Base-by-base conservation (phyloP, 768 basidiomycete genomes). In the Hypholoma fasciculare region DNA sequence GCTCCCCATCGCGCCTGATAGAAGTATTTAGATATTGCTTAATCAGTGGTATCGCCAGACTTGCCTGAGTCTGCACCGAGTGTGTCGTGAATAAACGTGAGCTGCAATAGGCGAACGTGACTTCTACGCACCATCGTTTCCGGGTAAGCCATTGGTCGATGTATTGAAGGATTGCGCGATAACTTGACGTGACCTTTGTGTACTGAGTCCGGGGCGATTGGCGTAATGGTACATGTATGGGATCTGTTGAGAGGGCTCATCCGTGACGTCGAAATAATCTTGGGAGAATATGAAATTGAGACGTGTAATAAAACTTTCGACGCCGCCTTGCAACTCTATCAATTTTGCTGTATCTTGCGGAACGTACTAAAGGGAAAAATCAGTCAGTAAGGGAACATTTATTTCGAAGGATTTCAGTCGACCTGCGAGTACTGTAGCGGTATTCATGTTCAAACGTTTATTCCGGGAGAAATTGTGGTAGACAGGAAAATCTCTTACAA, bases 221-320 rank as follows among this genome's bases (percentile, higher is more conserved):
- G 82, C 85, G 61, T 88, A 88, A 70, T 88, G 85, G 63, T 86
- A 87, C 85, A 87, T 87, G 68, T 79, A 85, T 0, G 85, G 85
- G 62, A 88, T 87, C 61, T 86, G 84, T 61, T 86, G 84, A 2
- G 85, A 86, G 0, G 85, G 85, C 62, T 88, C 86, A 63, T 88
- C 77, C 8, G 85, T 85, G 0, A 77, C 73, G 57, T 87, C 86
- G 60, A 87, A 87, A 67, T 85, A 88, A 40, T 75, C 74, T 80
- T 85, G 70, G 42, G 81, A 76, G 61, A 87, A 83, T 49, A 87
- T 82, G 64, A 82, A 83, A 64, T 88, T 69, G 38, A 87, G 70
- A 38, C 86, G 71, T 1, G 76, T 69, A 47, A 86, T 74, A 67
- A 88, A 88, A 42, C 76, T 77, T 17, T 79, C 70, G 11, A 67